phyloP scores from a whole-genome alignment of 441 rosid species.

The Bruguiera hainesii region DNA sequence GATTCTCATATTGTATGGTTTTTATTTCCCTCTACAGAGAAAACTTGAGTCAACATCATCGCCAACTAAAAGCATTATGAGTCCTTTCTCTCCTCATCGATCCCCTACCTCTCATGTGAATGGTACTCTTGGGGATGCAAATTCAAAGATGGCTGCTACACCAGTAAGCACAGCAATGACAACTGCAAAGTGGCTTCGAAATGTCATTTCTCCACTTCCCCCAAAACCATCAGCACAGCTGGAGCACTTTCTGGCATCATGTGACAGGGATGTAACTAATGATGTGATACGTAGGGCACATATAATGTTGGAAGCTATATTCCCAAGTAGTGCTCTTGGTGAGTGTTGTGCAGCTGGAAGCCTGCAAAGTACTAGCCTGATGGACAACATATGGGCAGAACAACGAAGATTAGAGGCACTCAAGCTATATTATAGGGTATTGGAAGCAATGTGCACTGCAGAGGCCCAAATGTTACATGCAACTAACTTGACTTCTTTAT shows the following conservation, averaged over 20 bases:
- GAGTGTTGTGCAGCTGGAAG: slow-evolving; percentile 63
- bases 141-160: slow-evolving; percentile 62
- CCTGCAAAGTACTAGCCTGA: slow-evolving; percentile 67
- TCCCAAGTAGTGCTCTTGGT: slow-evolving; percentile 66
- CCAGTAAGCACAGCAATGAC: slow-evolving; percentile 95
- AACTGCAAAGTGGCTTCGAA: slow-evolving; percentile 96
- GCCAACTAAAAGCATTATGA: slow-evolving; percentile 67
- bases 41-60: slow-evolving; percentile 72
- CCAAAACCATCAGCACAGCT: slow-evolving; percentile 74
- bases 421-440: slow-evolving; percentile 84
- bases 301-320: slow-evolving; percentile 87
- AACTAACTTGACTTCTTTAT: slow-evolving; percentile 73
- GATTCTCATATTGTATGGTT: background rate
- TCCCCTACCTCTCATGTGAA: slow-evolving; percentile 65
- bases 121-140: slow-evolving; percentile 42
- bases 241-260: slow-evolving; percentile 66
- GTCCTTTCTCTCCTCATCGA: slow-evolving; percentile 78
- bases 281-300: slow-evolving; percentile 83
- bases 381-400: slow-evolving; percentile 96
- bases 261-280: slow-evolving; percentile 76
- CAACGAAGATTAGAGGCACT: slow-evolving; percentile 84
- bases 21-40: slow-evolving; percentile 40
- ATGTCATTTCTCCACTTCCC: slow-evolving; percentile 71
- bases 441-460: slow-evolving; percentile 95
- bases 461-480: slow-evolving; percentile 83